These are phyloP conservation scores for Beauveria bassiana DNA, from an alignment of 2,329 filamentous ascomycete genomes.

Conservation along the genomic window DNA sequence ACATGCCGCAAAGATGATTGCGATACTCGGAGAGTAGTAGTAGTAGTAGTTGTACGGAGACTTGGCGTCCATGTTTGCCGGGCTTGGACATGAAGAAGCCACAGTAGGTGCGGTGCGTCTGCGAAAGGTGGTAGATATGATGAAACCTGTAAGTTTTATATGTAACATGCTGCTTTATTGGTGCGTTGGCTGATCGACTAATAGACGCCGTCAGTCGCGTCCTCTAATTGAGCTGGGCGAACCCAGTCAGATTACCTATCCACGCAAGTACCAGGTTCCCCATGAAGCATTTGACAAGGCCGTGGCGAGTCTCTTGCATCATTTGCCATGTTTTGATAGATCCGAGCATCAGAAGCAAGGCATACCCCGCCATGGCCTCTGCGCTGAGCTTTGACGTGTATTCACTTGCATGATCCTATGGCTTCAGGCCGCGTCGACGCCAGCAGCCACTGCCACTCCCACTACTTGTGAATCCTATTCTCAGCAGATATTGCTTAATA, in stretches of 20 bases:
- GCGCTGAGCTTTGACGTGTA: background rate
- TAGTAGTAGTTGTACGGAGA: background rate
- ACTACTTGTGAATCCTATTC: background rate
- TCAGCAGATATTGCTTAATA: background rate
- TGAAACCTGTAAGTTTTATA: background rate
- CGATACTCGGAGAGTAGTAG: slow-evolving; percentile 1
- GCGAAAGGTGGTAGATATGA: background rate
- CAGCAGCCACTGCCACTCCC: background rate
- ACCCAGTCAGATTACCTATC: background rate
- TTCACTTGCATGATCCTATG: background rate
- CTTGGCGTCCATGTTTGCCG: background rate
- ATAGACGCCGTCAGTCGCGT: background rate
- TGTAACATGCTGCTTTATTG: background rate
- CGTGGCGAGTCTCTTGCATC: background rate
- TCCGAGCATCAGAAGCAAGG: background rate
- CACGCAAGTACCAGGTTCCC: background rate
- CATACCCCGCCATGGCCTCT: background rate
- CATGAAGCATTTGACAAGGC: background rate
- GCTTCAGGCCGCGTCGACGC: background rate
- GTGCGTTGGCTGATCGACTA: background rate
- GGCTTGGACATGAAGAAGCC: background rate
- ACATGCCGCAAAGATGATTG: background rate
- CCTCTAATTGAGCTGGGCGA: background rate
- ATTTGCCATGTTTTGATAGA: background rate
- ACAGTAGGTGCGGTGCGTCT: background rate